These are phyloP conservation scores for Avicennia marina DNA, from an alignment of 257 asterid species.

Conservation along the genomic window DNA sequence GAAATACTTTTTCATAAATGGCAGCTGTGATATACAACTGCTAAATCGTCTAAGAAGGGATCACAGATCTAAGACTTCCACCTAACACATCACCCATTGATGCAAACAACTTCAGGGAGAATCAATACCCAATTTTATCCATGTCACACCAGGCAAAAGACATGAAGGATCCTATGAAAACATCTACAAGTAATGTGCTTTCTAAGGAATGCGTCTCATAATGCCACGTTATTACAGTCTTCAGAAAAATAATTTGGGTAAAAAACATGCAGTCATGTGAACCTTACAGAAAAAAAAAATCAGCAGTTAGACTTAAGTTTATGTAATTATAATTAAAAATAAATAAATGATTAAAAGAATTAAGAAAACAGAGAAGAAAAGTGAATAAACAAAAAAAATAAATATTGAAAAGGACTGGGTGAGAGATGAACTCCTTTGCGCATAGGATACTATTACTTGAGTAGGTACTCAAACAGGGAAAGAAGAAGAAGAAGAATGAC, in stretches of 20 bases:
- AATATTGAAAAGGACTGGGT: no score
- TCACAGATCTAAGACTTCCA: conserved; percentile 7
- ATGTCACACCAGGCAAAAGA: conserved; percentile 5
- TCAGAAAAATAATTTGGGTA: not conserved
- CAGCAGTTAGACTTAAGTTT: not conserved
- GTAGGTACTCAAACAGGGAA: not conserved
- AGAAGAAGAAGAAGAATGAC: conserved; percentile 5
- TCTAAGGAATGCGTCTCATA: not conserved
- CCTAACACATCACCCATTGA: conserved; percentile 7
- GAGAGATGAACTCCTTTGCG: no score
- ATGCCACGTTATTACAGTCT: not conserved
- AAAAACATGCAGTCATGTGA: not conserved
- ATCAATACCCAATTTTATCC: not conserved
- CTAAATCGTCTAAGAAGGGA: not conserved
- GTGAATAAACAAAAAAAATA: no score
- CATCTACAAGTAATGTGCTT: not conserved
- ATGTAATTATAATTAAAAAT: not conserved
- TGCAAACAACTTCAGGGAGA: not conserved
- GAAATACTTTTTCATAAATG: no score
- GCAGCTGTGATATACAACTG: no score
- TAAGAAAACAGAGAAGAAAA: no score
- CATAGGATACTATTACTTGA: no score
- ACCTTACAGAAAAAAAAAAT: not conserved
- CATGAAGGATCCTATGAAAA: not conserved
- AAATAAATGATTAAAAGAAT: not conserved